These are phyloP conservation scores for Aspergillus tubingensis DNA, from an alignment of 2,329 filamentous ascomycete genomes.

Conservation along the genomic window DNA sequence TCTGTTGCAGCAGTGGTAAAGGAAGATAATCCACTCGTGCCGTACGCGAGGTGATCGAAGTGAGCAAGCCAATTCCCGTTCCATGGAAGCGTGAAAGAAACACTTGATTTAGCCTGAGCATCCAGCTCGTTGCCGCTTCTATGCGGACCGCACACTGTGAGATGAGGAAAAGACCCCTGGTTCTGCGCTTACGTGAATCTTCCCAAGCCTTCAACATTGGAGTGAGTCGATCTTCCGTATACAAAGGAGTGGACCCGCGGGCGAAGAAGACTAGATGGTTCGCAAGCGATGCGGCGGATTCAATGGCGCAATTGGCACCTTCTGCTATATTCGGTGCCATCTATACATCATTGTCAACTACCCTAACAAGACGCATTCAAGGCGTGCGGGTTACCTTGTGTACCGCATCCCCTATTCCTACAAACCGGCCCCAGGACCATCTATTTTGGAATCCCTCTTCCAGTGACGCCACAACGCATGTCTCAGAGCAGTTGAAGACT, in stretches of 20 bases:
- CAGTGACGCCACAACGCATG: neutral
- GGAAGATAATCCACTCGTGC: conserved; percentile 8
- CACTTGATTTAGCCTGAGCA: neutral
- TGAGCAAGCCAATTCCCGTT: neutral
- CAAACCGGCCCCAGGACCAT: conserved; percentile 4
- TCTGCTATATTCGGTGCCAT: conserved; percentile 39
- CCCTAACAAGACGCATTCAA: neutral
- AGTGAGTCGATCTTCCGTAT: neutral
- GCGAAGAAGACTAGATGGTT: conserved; percentile 19
- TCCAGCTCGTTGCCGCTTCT: neutral
- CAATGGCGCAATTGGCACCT: conserved; percentile 44
- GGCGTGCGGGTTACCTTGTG: neutral
- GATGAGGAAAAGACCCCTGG: neutral
- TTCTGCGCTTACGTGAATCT: neutral
- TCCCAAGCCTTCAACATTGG: neutral
- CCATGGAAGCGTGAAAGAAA: neutral
- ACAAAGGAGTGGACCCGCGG: neutral
- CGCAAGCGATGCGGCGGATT: conserved; percentile 38
- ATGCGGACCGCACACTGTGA: neutral
- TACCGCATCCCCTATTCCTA: conserved; percentile 3
- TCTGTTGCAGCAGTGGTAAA: neutral
- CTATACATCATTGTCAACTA: conserved; percentile 8
- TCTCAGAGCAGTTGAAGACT: neutral
- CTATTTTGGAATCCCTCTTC: neutral
- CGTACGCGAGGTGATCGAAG: neutral